Conservation (phyloP, 305 asterid species). For the Galium porrigens region DNA sequence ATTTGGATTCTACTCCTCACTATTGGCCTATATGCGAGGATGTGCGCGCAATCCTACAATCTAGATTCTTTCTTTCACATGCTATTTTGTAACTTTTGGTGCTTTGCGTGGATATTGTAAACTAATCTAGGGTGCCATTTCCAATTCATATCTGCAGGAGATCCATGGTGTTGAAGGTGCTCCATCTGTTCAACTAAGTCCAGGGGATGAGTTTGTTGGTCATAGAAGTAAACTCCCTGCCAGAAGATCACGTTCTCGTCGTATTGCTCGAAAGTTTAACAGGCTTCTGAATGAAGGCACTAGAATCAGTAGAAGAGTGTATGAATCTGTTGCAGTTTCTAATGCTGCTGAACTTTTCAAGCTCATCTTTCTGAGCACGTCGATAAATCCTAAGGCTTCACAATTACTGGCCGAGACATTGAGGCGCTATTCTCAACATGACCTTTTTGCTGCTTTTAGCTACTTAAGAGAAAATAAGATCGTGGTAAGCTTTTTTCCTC, state of each 20-base stretch:
- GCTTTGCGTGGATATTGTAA: neutral
- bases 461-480: conserved; percentile 74
- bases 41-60: neutral
- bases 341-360: conserved; percentile 90
- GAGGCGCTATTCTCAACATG: conserved; percentile 89
- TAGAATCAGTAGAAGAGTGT: conserved; percentile 35
- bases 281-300: conserved; percentile 37
- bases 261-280: conserved; percentile 36
- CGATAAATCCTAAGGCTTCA: conserved; percentile 63
- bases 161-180: conserved; percentile 16
- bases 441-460: conserved; percentile 88
- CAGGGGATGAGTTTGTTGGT: conserved; percentile 31
- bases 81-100: neutral
- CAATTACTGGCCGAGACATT: conserved; percentile 69
- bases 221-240: conserved; percentile 32
- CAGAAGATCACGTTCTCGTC: conserved; percentile 36
- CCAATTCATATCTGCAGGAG: conserved; percentile 21
- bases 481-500: conserved; percentile 40
- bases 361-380: conserved; percentile 68
- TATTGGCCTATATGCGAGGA: neutral
- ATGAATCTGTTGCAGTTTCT: conserved; percentile 78
- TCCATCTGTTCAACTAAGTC: conserved; percentile 22
- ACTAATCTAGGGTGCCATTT: neutral
- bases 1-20: neutral
- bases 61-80: neutral